Evolutionary conservation across 208 protist species (phyloP).

Genomic region (Leishmania lainsoni): DNA sequence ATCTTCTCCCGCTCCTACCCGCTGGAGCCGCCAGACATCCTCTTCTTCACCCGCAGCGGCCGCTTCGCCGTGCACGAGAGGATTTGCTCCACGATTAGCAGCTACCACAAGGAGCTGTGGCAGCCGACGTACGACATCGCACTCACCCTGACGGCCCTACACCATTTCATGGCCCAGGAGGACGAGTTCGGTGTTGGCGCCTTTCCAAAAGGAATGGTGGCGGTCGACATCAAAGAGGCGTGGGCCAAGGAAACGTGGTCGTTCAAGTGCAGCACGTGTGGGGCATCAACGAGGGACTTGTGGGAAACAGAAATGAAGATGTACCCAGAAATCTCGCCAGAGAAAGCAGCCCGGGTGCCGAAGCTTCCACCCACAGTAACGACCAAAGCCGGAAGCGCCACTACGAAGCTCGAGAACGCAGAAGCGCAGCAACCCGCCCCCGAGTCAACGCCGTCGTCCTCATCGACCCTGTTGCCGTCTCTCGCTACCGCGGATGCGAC

Average conservation of each 20-base stretch:
- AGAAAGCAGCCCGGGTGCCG: constrained; percentile 32
- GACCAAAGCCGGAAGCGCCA: background rate
- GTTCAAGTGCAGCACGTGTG: constrained; percentile 53
- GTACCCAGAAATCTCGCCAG: constrained; percentile 41
- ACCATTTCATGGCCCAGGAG: constrained; percentile 86
- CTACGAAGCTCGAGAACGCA: background rate
- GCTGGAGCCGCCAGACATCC: constrained; percentile 83
- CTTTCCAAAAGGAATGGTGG: constrained; percentile 39
- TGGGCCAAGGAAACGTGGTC: constrained; percentile 55
- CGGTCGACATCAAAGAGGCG: constrained; percentile 36
- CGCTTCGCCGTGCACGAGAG: constrained; percentile 78
- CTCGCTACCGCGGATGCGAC: background rate
- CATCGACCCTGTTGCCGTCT: background rate
- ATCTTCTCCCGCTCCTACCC: constrained; percentile 87
- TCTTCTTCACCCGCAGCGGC: constrained; percentile 90
- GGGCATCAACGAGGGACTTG: constrained; percentile 24
- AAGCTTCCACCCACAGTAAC: background rate
- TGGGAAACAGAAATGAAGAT: constrained; percentile 59
- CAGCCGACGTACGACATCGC: constrained; percentile 74
- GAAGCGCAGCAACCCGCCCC: background rate
- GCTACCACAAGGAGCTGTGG: constrained; percentile 92
- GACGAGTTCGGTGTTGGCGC: constrained; percentile 77
- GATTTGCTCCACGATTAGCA: constrained; percentile 90
- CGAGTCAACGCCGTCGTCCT: background rate
- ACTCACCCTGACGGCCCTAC: constrained; percentile 70